Conservation (phyloP, 192 early-diverging fungal species). For the Coemansia biformis region DNA sequence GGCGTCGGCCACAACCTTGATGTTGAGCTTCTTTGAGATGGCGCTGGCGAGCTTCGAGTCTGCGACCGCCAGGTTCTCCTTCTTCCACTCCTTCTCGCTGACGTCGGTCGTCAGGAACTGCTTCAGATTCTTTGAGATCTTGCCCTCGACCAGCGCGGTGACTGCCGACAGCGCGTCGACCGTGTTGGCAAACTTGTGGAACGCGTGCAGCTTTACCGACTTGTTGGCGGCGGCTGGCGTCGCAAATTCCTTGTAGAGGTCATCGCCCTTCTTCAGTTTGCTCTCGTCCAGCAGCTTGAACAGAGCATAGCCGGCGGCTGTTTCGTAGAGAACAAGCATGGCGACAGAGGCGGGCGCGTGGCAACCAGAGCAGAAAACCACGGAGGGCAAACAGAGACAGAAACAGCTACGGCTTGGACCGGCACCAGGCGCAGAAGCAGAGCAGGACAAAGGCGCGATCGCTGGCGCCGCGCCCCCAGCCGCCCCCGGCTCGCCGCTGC, state of each 20-base stretch:
- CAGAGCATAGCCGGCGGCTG: constrained; percentile 92
- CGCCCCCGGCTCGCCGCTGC: too few species aligned
- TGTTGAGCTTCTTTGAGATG: constrained; percentile 80
- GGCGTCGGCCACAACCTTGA: constrained; percentile 78
- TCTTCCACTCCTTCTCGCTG: constrained; percentile 81
- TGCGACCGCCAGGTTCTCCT: constrained; percentile 85
- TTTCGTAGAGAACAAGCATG: constrained; percentile 97
- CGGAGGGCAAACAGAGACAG: not conserved
- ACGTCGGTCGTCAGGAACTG: constrained; percentile 83
- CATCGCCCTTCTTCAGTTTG: constrained; percentile 81
- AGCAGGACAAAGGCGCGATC: too few species aligned
- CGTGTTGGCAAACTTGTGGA: constrained; percentile 98
- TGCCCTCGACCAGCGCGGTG: constrained; percentile 94
- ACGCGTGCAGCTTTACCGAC: constrained; percentile 90
- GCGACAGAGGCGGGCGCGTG: not conserved
- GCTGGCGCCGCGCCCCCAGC: too few species aligned
- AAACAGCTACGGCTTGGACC: too few species aligned
- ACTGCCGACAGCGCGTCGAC: constrained; percentile 93
- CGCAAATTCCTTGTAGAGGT: constrained; percentile 83
- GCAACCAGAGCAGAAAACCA: too few species aligned
- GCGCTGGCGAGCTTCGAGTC: constrained; percentile 87
- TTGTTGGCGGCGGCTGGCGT: constrained; percentile 84
- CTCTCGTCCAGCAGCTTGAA: constrained; percentile 91
- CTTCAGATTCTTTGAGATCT: constrained; percentile 92
- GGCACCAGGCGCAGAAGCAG: too few species aligned